Percentiles rank a stretch among this genome's conserved stretches.
phyloP scores from a whole-genome alignment of 2,329 filamentous ascomycete genomes.

The Dactylellina sp. region DNA sequence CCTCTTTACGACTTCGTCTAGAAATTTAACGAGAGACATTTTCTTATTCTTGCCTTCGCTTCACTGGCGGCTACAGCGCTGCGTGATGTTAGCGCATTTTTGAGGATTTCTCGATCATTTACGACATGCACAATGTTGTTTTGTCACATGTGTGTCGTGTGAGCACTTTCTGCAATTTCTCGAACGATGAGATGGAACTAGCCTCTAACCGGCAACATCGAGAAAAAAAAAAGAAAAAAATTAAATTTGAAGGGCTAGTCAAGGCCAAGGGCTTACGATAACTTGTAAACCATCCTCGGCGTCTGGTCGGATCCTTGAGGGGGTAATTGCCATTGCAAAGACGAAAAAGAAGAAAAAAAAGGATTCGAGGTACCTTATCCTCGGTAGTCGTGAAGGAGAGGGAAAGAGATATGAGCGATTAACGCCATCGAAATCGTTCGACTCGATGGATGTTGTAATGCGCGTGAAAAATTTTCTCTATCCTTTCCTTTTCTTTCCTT shows the following conservation, averaged over 20 bases:
- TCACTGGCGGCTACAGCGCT: conserved; percentile 3
- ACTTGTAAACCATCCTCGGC: not conserved
- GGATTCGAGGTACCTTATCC: conserved; percentile 17
- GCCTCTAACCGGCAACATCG: conserved; percentile 22
- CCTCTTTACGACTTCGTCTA: not conserved
- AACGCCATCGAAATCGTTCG: conserved; percentile 3
- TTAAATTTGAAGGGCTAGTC: no score
- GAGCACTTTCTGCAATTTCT: conserved; percentile 36
- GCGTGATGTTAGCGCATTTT: no score
- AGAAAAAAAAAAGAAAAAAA: not conserved
- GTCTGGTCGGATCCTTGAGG: not conserved
- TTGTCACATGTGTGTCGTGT: conserved; percentile 56
- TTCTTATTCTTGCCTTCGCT: conserved; percentile 8
- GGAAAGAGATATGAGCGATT: conserved; percentile 38
- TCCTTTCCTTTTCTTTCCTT: not conserved
- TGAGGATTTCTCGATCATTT: no score
- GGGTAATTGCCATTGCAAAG: not conserved
- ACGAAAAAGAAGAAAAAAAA: not conserved
- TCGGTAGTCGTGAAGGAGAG: conserved; percentile 12
- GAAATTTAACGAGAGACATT: conserved; percentile 16
- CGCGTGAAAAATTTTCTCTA: conserved; percentile 18
- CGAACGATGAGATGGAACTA: conserved; percentile 27
- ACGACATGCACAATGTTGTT: not conserved
- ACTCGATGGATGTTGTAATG: not conserved
- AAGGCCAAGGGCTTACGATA: not conserved